Evolutionary conservation across 176 grass and related monocot genomes (phyloP).

Genomic region (Carex scoparia): DNA sequence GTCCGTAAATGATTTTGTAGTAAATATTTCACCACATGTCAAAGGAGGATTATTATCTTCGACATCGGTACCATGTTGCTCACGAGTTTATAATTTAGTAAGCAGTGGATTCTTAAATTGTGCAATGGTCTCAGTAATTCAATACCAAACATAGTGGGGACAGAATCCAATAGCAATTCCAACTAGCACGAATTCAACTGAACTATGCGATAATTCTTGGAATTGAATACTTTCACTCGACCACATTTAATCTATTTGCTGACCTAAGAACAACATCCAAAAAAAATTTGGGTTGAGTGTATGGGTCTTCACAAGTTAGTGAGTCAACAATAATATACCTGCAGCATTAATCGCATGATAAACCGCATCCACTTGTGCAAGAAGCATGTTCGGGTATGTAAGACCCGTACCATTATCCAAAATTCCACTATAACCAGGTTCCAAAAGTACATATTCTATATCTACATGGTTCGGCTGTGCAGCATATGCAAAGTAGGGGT

Average conservation of each 20-base stretch:
- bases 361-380: slow-evolving; percentile 64
- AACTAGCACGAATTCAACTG: background rate
- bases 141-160: background rate
- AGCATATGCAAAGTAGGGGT: slow-evolving; percentile 75
- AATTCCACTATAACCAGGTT: slow-evolving; percentile 32
- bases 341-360: slow-evolving; percentile 65
- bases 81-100: background rate
- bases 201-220: background rate
- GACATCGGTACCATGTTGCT: background rate
- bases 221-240: background rate
- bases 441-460: slow-evolving; percentile 50
- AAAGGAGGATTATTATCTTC: background rate
- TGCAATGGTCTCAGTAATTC: no score
- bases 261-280: background rate
- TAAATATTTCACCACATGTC: background rate
- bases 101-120: background rate
- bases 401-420: slow-evolving; percentile 36
- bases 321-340: background rate
- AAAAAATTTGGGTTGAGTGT: background rate
- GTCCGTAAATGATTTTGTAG: background rate
- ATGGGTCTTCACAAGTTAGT: background rate
- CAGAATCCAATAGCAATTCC: background rate
- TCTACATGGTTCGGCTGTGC: slow-evolving; percentile 44
- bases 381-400: slow-evolving; percentile 55
- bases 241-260: background rate